Percentiles rank a stretch among this genome's conserved stretches.
These are phyloP conservation scores for Diplodia mutila DNA, from an alignment of 2,329 filamentous ascomycete genomes.

Conservation along the genomic window DNA sequence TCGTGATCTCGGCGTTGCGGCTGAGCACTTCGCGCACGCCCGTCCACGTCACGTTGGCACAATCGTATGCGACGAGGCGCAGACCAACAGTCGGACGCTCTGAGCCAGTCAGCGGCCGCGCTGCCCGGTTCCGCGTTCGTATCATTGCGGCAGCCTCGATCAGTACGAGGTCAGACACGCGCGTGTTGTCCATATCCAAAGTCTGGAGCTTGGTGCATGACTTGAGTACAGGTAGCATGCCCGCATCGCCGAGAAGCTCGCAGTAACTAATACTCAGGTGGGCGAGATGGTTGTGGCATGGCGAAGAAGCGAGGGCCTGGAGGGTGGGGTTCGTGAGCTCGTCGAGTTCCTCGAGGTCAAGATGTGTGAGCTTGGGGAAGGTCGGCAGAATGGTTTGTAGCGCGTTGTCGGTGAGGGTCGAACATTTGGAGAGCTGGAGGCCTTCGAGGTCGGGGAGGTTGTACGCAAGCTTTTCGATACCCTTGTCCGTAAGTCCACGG, in stretches of 20 bases:
- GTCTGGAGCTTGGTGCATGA: constrained; percentile 70
- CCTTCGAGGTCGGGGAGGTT: constrained; percentile 80
- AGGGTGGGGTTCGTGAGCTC: constrained; percentile 76
- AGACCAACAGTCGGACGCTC: constrained; percentile 60
- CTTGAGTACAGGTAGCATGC: constrained; percentile 82
- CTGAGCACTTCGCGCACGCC: constrained; percentile 85
- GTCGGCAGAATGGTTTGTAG: constrained; percentile 74
- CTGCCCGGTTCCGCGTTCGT: constrained; percentile 62
- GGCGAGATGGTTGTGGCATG: constrained; percentile 71
- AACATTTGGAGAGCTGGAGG: constrained; percentile 79
- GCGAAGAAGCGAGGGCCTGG: constrained; percentile 73
- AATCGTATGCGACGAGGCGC: constrained; percentile 85
- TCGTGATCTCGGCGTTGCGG: constrained; percentile 75
- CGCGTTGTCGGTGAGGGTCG: constrained; percentile 71
- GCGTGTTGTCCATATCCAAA: constrained; percentile 91
- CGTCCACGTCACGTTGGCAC: constrained; percentile 88
- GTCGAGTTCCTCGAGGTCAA: constrained; percentile 86
- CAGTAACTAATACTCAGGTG: constrained; percentile 91
- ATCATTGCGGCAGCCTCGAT: constrained; percentile 84
- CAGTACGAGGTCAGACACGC: constrained; percentile 82
- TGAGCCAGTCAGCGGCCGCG: constrained; percentile 37
- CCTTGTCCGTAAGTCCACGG: constrained; percentile 69
- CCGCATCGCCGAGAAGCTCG: constrained; percentile 78
- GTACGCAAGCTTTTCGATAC: constrained; percentile 71
- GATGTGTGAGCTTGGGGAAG: constrained; percentile 75